Evolutionary conservation across 1,284 basidiomycete species (phyloP).

Genomic region (Termitomyces sp.): DNA sequence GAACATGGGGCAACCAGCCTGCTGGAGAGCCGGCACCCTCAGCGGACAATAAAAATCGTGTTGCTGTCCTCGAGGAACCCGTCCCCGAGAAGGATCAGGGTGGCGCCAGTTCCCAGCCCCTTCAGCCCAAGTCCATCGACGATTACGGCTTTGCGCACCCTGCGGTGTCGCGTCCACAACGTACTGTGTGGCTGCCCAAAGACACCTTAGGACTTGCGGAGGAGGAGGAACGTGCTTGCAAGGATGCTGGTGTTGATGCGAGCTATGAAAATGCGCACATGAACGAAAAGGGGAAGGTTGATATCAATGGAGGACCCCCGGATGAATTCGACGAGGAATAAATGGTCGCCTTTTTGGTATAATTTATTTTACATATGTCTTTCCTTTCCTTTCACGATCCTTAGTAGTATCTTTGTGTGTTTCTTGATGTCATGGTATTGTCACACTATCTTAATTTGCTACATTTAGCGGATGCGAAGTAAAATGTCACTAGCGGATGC

Average conservation of each 20-base stretch:
- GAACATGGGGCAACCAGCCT: conserved; percentile 41
- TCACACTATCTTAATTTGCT: neutral
- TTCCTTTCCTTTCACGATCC: neutral
- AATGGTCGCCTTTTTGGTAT: neutral
- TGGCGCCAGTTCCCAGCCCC: neutral
- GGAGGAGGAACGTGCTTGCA: conserved; percentile 59
- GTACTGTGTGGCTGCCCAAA: conserved; percentile 75
- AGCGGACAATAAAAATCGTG: neutral
- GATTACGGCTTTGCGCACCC: conserved; percentile 78
- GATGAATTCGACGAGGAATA: conserved; percentile 21
- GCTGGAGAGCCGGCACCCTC: conserved; percentile 5
- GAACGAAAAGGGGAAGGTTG: conserved; percentile 66
- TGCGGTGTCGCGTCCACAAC: conserved; percentile 68
- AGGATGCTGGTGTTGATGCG: conserved; percentile 52
- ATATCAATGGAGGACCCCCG: conserved; percentile 32
- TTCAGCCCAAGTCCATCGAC: conserved; percentile 23
- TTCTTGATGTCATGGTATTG: neutral
- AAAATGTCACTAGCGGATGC: too few relatives aligned
- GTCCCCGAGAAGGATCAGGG: conserved; percentile 1
- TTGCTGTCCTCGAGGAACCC: conserved; percentile 1
- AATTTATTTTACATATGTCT: neutral
- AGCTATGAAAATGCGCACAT: conserved; percentile 56
- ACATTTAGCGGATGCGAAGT: neutral
- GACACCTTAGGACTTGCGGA: conserved; percentile 65
- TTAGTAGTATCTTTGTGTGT: neutral